Evolutionary conservation across 140 eudicot species (phyloP), one percentile per base, ranked within the genome.

Genomic region (Ambrosia hybrid): DNA sequence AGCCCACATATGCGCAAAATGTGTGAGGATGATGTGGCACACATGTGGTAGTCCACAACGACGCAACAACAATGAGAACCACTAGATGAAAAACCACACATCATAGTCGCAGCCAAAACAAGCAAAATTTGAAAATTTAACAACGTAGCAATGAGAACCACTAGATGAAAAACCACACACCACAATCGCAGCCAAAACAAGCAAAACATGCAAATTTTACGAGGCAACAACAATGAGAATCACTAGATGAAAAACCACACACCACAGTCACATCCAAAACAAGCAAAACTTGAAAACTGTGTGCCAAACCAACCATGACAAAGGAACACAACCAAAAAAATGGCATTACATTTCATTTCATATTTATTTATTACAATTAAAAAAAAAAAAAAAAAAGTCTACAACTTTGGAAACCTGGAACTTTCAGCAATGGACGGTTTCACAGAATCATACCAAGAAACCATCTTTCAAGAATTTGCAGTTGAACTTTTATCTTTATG

Each of bases 341-440:
- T 57, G 51, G 53, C 64, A 45, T 56, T n/a, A 30, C 14, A 67
- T 33, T 57, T 76, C 80, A 21, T 21, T 21, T 21, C 26, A 21
- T 21, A 21, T 21, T 21, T 21, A 21, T 21, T 21, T 21, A 21
- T 9, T 59, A 69, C 48, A 45, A 67, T 76, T 14, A 67, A 57
- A 11, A 67, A 75, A 43, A 34, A 9, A 57, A 17, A 17, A 14
- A 41, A 33, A 67, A 67, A 21, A 21, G 34, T 30, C 43, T 57
- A 58, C 63, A 76, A 55, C 79, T 75, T 66, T 75, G 11, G 33
- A 26, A 66, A 39, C 60, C 30, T 67, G 51, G 6, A 62, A 33
- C 61, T 62, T 10, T 73, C 70, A 73, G 49, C 70, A 45, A 38
- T 34, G 62, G 26, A 51, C 70, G 39, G 51, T 5, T 56, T 52